Evolutionary conservation across 2,329 filamentous ascomycete genomes (phyloP).

Genomic region (Ceratocystiopsis minuta): DNA sequence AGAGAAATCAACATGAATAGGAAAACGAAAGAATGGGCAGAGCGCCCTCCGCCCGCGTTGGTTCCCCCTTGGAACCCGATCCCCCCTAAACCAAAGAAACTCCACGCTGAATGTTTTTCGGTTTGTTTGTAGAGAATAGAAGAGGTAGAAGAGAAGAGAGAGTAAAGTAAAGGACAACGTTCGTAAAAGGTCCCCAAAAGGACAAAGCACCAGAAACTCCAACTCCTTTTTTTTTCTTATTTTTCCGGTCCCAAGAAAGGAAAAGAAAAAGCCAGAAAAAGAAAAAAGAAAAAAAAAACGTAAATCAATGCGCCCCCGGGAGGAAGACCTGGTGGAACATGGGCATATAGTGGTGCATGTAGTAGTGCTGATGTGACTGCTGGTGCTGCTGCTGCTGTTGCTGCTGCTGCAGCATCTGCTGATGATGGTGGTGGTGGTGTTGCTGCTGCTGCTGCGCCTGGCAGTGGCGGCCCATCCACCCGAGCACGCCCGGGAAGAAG

Average conservation of each 20-base stretch:
- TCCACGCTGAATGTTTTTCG: background rate
- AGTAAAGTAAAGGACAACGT: background rate
- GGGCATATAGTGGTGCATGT: slow-evolving; percentile 24
- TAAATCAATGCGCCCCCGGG: slow-evolving; percentile 2
- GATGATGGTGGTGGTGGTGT: slow-evolving; percentile 7
- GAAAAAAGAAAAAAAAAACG: background rate
- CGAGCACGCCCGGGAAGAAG: too few species aligned
- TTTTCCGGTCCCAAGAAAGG: background rate
- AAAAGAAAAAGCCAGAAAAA: background rate
- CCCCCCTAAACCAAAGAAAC: background rate
- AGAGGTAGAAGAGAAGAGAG: background rate
- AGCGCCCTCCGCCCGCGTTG: background rate
- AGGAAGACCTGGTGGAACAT: slow-evolving; percentile 34
- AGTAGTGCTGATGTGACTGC: slow-evolving; percentile 17
- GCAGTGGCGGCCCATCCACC: background rate
- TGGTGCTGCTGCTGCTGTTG: slow-evolving; percentile 3
- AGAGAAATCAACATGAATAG: background rate
- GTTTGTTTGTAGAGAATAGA: background rate
- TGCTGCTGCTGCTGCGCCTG: background rate
- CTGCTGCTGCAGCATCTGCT: slow-evolving; percentile 1
- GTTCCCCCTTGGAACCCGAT: too few species aligned
- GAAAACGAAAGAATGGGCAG: background rate
- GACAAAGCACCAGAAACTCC: too few species aligned
- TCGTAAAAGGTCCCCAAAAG: too few species aligned
- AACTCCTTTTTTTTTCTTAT: background rate